These are phyloP conservation scores for Aspergillus homomorphus DNA, from an alignment of 495 filamentous ascomycete genomes.

Conservation along the genomic window DNA sequence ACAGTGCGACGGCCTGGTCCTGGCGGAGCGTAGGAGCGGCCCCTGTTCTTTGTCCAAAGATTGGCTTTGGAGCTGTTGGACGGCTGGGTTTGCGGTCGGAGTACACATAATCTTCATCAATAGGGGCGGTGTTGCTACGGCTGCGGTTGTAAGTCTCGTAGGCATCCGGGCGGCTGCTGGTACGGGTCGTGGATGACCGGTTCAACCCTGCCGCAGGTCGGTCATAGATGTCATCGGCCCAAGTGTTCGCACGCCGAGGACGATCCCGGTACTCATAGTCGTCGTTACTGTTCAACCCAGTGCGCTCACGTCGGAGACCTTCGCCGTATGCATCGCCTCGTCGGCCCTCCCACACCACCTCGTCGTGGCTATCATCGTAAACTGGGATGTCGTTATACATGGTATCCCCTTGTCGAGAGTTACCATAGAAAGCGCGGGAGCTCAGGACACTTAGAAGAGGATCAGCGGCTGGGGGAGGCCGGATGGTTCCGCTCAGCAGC, in stretches of 20 bases:
- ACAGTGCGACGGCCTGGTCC: constrained; percentile 86
- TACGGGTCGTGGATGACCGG: constrained; percentile 49
- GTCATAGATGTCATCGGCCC: constrained; percentile 89
- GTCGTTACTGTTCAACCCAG: constrained; percentile 44
- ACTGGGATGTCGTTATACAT: constrained; percentile 97
- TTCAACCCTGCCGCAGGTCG: constrained; percentile 49
- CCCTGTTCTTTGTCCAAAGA: constrained; percentile 64
- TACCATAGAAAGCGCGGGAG: constrained; percentile 76
- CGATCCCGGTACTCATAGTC: constrained; percentile 62
- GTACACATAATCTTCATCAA: constrained; percentile 58
- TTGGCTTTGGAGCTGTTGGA: constrained; percentile 84
- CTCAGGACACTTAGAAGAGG: constrained; percentile 81
- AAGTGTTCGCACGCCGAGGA: constrained; percentile 72
- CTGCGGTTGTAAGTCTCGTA: constrained; percentile 50
- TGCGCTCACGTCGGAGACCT: constrained; percentile 57
- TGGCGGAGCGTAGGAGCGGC: constrained; percentile 56
- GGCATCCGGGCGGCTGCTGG: constrained; percentile 33
- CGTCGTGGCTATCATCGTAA: constrained; percentile 84
- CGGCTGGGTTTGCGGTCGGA: constrained; percentile 56
- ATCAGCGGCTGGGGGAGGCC: constrained; percentile 75
- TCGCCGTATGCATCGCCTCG: constrained; percentile 75
- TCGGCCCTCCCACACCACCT: constrained; percentile 88
- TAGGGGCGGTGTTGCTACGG: constrained; percentile 44
- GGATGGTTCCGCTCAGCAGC: constrained; percentile 73
- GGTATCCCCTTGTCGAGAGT: constrained; percentile 47